Conservation (phyloP, 805 yeast genomes). For the Kuraishia cidri region DNA sequence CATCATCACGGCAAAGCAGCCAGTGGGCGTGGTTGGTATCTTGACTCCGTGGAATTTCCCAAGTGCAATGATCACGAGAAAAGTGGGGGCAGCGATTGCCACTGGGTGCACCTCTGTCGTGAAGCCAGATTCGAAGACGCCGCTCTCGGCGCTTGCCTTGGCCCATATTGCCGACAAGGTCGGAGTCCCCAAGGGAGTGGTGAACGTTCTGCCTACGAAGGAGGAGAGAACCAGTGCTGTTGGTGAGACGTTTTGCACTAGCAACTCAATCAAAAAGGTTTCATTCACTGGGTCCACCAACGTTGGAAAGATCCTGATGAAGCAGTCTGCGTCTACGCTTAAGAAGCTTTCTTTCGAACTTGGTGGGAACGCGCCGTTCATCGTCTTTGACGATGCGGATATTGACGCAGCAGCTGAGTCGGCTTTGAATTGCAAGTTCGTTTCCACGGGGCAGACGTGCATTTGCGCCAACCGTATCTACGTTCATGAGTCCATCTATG, state of each 20-base stretch:
- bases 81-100: constrained; percentile 72
- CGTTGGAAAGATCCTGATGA: constrained; percentile 59
- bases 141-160: constrained; percentile 62
- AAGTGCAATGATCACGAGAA: constrained; percentile 67
- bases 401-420: constrained; percentile 58
- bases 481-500: constrained; percentile 47
- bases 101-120: constrained; percentile 74
- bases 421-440: constrained; percentile 58
- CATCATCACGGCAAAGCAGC: constrained; percentile 56
- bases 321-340: constrained; percentile 49
- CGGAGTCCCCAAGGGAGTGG: constrained; percentile 54
- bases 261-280: constrained; percentile 41
- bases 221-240: constrained; percentile 28
- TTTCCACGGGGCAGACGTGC: constrained; percentile 62
- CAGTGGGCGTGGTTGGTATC: constrained; percentile 74
- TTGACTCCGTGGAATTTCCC: constrained; percentile 87
- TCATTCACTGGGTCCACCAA: constrained; percentile 62
- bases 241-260: constrained; percentile 50
- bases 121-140: constrained; percentile 74
- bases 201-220: constrained; percentile 53
- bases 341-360: constrained; percentile 62
- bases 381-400: constrained; percentile 57
- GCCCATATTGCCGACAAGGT: constrained; percentile 55
- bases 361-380: constrained; percentile 65
- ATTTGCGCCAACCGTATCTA: constrained; percentile 60